These are phyloP conservation scores for Myxozyma melibiosi DNA, from an alignment of 805 yeast genomes.

Conservation along the genomic window DNA sequence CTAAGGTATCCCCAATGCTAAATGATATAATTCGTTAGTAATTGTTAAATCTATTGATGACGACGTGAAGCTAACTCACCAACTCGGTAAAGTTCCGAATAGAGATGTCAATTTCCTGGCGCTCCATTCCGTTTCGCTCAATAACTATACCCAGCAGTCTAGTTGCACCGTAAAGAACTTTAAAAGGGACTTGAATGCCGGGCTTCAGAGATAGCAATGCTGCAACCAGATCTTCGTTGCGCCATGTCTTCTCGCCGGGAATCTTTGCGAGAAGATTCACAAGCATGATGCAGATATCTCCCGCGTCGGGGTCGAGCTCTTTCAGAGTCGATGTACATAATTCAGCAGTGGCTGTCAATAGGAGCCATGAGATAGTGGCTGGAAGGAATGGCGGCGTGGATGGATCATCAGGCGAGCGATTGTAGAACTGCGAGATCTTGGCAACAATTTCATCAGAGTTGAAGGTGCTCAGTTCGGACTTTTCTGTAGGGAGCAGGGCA, in stretches of 20 bases:
- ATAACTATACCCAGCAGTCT: slow-evolving; percentile 27
- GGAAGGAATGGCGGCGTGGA: slow-evolving; percentile 46
- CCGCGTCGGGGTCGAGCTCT: slow-evolving; percentile 17
- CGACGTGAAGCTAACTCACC: not conserved
- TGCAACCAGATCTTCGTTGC: slow-evolving; percentile 43
- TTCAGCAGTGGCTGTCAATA: slow-evolving; percentile 38
- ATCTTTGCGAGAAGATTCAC: slow-evolving; percentile 48
- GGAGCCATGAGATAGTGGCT: slow-evolving; percentile 50
- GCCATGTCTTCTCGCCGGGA: slow-evolving; percentile 48
- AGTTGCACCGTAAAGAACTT: slow-evolving; percentile 31
- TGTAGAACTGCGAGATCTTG: slow-evolving; percentile 45
- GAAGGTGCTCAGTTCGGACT: slow-evolving; percentile 40
- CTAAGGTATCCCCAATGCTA: slow-evolving; percentile 57
- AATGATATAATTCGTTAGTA: slow-evolving; percentile 36
- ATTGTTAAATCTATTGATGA: slow-evolving; percentile 15
- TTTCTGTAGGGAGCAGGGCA: slow-evolving; percentile 59
- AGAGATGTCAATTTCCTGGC: slow-evolving; percentile 28
- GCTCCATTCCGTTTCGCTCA: slow-evolving; percentile 29
- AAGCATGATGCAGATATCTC: slow-evolving; percentile 25
- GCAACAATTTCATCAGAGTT: slow-evolving; percentile 36
- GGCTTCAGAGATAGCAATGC: slow-evolving; percentile 36
- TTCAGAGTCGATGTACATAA: slow-evolving; percentile 21
- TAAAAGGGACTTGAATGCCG: slow-evolving; percentile 21
- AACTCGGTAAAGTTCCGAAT: slow-evolving; percentile 29
- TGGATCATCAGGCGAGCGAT: slow-evolving; percentile 37